Percentiles rank a stretch among this genome's conserved stretches.
Evolutionary conservation across 2,329 filamentous ascomycete genomes (phyloP).

Genomic region (Fusarium citri): DNA sequence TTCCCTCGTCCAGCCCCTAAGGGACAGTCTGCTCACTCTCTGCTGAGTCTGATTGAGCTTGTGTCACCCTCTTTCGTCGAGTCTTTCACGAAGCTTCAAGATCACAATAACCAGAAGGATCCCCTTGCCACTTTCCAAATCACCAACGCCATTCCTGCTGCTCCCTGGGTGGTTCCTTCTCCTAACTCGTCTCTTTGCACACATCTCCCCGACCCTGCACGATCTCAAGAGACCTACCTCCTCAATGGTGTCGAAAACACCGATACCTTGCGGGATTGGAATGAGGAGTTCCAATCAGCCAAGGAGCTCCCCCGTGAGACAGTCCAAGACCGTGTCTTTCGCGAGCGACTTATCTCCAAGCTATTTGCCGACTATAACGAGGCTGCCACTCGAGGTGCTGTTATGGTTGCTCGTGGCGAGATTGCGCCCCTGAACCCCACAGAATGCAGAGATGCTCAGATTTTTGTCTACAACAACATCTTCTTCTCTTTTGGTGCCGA

Average conservation of each 20-base stretch:
- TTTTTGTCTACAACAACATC: constrained; percentile 99
- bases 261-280: constrained; percentile 96
- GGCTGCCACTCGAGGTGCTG: constrained; percentile 89
- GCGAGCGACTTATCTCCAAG: constrained; percentile 93
- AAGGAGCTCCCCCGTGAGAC: constrained; percentile 93
- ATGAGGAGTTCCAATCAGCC: constrained; percentile 98
- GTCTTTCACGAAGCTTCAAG: constrained; percentile 82
- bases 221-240: constrained; percentile 92
- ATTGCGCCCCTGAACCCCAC: constrained; percentile 95
- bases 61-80: constrained; percentile 86
- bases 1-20: constrained; percentile 83
- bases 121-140: constrained; percentile 94
- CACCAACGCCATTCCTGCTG: constrained; percentile 91
- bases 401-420: constrained; percentile 91
- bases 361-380: constrained; percentile 98
- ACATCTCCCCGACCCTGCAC: constrained; percentile 85
- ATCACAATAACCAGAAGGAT: constrained; percentile 86
- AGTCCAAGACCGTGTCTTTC: constrained; percentile 95
- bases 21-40: constrained; percentile 82
- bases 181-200: constrained; percentile 71
- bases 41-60: constrained; percentile 80
- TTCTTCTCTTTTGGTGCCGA: constrained; percentile 99
- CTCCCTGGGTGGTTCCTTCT: constrained; percentile 88
- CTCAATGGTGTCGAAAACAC: constrained; percentile 92
- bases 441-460: constrained; percentile 91